phyloP scores from a whole-genome alignment of 2,329 filamentous ascomycete genomes.

The Microdochium bolleyi region DNA sequence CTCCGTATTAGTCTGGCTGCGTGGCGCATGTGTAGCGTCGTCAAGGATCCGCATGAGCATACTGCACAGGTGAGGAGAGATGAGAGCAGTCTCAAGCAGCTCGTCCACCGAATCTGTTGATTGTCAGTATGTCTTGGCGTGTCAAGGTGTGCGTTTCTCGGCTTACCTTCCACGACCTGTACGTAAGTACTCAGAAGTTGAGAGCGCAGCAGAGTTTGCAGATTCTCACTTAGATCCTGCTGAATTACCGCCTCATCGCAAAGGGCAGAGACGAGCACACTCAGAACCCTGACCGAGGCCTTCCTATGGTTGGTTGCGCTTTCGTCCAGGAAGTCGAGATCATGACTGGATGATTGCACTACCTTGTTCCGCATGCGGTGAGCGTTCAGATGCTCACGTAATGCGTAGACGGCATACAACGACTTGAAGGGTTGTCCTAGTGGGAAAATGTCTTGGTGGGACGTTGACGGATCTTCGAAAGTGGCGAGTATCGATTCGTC shows the following conservation, averaged over 20 bases:
- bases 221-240: constrained; percentile 28
- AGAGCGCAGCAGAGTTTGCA: constrained; percentile 41
- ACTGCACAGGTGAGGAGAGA: constrained; percentile 12
- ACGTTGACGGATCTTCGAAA: constrained; percentile 45
- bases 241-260: constrained; percentile 46
- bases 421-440: constrained; percentile 62
- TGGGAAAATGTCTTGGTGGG: constrained; percentile 58
- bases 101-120: constrained; percentile 13
- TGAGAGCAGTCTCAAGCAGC: constrained; percentile 1
- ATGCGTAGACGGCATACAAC: constrained; percentile 62
- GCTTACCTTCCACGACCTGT: constrained; percentile 44
- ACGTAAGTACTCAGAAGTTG: constrained; percentile 50
- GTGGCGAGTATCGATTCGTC: constrained; percentile 53
- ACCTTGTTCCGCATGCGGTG: constrained; percentile 15
- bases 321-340: constrained; percentile 11
- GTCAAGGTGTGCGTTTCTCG: not conserved
- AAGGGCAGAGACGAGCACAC: constrained; percentile 51
- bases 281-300: constrained; percentile 35
- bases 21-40: constrained; percentile 9
- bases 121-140: constrained; percentile 8
- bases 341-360: constrained; percentile 13
- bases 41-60: constrained; percentile 14
- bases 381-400: constrained; percentile 53
- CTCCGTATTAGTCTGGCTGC: constrained; percentile 17
- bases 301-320: constrained; percentile 18